Percentiles rank a stretch among this genome's conserved stretches.
These are phyloP conservation scores for Hibiscus trionum DNA, from an alignment of 345 rosid genomes.

Conservation along the genomic window DNA sequence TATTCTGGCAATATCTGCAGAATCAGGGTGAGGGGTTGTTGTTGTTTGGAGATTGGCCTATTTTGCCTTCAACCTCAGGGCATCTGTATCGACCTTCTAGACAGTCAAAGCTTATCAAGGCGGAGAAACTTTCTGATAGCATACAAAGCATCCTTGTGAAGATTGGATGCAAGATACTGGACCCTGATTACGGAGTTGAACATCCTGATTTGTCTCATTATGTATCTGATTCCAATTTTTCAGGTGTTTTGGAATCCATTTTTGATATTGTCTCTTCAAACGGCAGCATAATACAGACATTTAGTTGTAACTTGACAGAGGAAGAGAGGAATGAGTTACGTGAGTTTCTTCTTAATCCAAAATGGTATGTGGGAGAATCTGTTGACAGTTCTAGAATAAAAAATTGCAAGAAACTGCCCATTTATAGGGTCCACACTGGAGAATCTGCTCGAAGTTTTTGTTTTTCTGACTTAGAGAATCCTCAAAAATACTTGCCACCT, in stretches of 20 bases:
- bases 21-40: constrained; percentile 53
- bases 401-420: constrained; percentile 63
- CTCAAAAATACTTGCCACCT: constrained; percentile 73
- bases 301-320: constrained; percentile 35
- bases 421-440: constrained; percentile 53
- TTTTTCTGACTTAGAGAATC: constrained; percentile 70
- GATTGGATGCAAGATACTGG: constrained; percentile 82
- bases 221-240: constrained; percentile 49
- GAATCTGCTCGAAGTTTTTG: constrained; percentile 35
- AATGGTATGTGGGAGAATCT: constrained; percentile 62
- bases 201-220: constrained; percentile 69
- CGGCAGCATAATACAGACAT: constrained; percentile 26
- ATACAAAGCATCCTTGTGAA: constrained; percentile 55
- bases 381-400: constrained; percentile 42
- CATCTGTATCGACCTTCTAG: constrained; percentile 59
- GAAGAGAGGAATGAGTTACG: constrained; percentile 83
- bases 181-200: constrained; percentile 43
- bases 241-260: constrained; percentile 67
- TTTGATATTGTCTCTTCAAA: constrained; percentile 46
- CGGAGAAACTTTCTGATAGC: constrained; percentile 49
- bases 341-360: constrained; percentile 62
- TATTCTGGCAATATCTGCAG: constrained; percentile 77
- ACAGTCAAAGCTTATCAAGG: constrained; percentile 65
- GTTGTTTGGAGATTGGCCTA: constrained; percentile 82
- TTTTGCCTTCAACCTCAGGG: constrained; percentile 79